phyloP scores from a whole-genome alignment of 805 yeast genomes.

The Ogataea neopini region DNA sequence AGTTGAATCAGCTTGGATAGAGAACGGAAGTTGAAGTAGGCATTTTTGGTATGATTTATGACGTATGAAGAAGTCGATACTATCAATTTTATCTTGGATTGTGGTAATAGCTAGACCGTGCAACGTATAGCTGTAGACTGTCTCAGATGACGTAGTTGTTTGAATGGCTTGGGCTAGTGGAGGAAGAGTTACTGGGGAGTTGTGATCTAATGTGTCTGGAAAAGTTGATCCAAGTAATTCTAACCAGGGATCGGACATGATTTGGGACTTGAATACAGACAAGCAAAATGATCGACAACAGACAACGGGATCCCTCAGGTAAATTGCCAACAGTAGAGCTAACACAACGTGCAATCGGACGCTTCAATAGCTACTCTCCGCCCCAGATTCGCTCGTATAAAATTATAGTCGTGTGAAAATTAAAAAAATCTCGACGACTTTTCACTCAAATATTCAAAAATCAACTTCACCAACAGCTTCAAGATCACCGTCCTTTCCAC shows the following conservation, averaged over 20 bases:
- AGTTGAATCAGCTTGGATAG: slow-evolving; percentile 17
- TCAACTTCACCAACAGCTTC: not conserved
- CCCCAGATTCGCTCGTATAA: slow-evolving; percentile 3
- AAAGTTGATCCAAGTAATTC: slow-evolving; percentile 3
- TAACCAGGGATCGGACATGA: slow-evolving; percentile 11
- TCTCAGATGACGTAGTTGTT: not conserved
- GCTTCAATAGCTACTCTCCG: no score
- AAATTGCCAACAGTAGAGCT: no score
- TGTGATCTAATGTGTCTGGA: not conserved
- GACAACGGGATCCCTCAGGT: no score
- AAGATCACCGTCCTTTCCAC: not conserved
- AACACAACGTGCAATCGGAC: no score
- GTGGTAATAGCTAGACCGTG: slow-evolving; percentile 27
- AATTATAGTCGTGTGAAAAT: not conserved
- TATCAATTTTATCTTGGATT: slow-evolving; percentile 27
- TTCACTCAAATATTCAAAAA: not conserved
- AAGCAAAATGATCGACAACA: no score
- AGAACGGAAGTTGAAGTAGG: slow-evolving; percentile 20
- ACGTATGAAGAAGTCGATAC: slow-evolving; percentile 37
- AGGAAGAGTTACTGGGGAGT: not conserved
- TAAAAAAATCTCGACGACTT: not conserved
- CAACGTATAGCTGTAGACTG: slow-evolving; percentile 24
- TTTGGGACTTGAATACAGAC: no score
- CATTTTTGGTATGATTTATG: slow-evolving; percentile 22
- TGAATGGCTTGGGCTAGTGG: not conserved